Evolutionary conservation across 345 rosid genomes (phyloP).

Genomic region (Lepidium africanum): DNA sequence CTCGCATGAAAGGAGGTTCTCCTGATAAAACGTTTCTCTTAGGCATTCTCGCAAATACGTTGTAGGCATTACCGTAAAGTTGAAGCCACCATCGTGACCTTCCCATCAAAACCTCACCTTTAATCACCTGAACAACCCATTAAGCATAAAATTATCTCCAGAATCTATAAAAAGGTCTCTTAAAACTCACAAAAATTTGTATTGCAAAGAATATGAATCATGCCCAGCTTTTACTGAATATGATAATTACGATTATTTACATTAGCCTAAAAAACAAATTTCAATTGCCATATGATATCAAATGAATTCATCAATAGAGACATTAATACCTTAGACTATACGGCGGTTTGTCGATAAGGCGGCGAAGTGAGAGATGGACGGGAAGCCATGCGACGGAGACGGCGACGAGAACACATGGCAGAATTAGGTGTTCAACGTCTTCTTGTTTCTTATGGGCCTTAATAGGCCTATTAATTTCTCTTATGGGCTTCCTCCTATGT

Average conservation of each 20-base stretch:
- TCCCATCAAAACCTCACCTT: constrained; percentile 3
- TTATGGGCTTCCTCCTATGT: not conserved
- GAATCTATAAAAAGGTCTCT: not conserved
- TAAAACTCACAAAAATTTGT: not conserved
- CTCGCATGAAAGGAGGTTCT: constrained; percentile 23
- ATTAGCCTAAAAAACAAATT: not conserved
- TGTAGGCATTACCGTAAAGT: constrained; percentile 1
- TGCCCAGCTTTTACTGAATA: not conserved
- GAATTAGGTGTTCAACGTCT: not conserved
- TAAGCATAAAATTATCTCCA: not conserved
- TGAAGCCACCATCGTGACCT: not conserved
- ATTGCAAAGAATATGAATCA: not conserved
- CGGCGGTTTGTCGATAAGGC: not conserved
- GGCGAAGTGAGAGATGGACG: not conserved
- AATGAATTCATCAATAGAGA: not conserved
- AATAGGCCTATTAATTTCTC: not conserved
- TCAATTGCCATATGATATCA: not conserved
- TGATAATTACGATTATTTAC: not conserved
- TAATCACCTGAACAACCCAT: constrained; percentile 1
- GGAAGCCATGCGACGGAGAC: constrained; percentile 17
- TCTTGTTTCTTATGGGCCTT: not conserved
- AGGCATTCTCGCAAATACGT: constrained; percentile 40
- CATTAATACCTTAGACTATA: not conserved
- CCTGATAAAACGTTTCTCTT: constrained; percentile 16
- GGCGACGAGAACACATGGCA: not conserved